Base-by-base conservation (phyloP, 768 basidiomycete genomes). In the Gloeopeniophorella convolvens region DNA sequence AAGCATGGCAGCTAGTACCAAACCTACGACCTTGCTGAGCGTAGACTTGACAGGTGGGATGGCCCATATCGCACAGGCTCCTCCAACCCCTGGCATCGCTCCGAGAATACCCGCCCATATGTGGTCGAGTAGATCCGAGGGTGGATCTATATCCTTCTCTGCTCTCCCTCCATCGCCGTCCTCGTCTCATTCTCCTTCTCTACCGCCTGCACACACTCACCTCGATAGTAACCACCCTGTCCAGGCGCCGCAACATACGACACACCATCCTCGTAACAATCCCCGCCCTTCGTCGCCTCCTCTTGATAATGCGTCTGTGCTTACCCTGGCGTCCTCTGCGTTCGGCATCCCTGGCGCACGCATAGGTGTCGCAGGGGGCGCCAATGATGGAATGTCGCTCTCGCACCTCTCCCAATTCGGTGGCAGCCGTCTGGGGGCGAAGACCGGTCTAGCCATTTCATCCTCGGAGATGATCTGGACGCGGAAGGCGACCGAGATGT, bases 261-360 rank as follows among this genome's bases (percentile, higher is more conserved):
- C 79, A n/a, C 91, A 90, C 46, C 92, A 97, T 68, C 94, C 95
- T 9, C 80, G 92, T 39, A 90, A 96, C 66, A 99, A 99, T 62
- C 95, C 95, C 1, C 82, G 89, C 20, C 95, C 96, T 20, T 85
- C 86, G 13, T 89, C 89, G 5, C 86, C 90, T 18, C 94, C 95
- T 1, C 72, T 81, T 37, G 92, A 94, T 62, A 93, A 98, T 62
- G 95, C 95, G 2, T 93, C 89, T 2, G 72, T 94, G 47, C 73
- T 97, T 39, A 99, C 95, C 0, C 79, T 99, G 10, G 95, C 95
- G 11, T 93, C 90, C 21, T 94, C 91, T 3, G 92, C 89, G 3
- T 96, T 89, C 65, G 94, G 82, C 1, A 70, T 84, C 45, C 80
- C 84, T 13, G 78, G 76, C 16, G 72, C 70, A 23, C 78, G 81